These are phyloP conservation scores for Pelargonium citronellum DNA, from an alignment of 441 rosid species.

Conservation along the genomic window DNA sequence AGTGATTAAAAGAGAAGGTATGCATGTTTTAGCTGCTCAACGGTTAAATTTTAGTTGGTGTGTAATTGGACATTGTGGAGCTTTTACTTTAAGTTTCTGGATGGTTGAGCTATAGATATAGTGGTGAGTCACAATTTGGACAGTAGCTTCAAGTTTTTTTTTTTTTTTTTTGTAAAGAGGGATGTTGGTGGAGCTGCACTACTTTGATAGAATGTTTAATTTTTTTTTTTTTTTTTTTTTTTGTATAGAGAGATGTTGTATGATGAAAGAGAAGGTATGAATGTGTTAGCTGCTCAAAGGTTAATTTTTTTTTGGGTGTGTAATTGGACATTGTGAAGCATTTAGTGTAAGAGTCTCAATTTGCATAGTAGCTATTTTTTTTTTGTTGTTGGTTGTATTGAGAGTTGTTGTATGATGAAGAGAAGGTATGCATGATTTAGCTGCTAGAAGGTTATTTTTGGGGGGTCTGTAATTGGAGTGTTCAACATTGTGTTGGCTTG, in stretches of 20 bases:
- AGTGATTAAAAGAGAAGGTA: slow-evolving; percentile 58
- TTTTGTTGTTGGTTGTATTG: no score
- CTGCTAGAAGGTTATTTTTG: not conserved
- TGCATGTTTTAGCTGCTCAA: not conserved
- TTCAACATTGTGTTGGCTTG: no score
- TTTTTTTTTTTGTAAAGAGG: no score
- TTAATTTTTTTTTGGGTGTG: not conserved
- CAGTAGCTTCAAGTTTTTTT: no score
- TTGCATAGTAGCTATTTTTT: no score
- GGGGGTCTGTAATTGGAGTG: not conserved
- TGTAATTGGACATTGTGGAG: not conserved
- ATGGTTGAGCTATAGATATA: not conserved
- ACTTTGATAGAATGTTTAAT: no score
- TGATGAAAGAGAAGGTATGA: slow-evolving; percentile 46
- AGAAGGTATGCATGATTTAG: slow-evolving; percentile 41
- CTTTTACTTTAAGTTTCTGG: slow-evolving; percentile 1
- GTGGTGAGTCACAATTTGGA: no score
- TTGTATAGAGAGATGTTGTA: no score
- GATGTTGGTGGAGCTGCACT: no score
- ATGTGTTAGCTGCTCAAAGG: not conserved
- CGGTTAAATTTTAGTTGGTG: not conserved
- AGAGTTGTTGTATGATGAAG: slow-evolving; percentile 6
- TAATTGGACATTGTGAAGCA: not conserved
- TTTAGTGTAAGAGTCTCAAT: no score
- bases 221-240: no score